Evolutionary conservation across 2,329 filamentous ascomycete species (phyloP).

Genomic region (Truncatella angustata): DNA sequence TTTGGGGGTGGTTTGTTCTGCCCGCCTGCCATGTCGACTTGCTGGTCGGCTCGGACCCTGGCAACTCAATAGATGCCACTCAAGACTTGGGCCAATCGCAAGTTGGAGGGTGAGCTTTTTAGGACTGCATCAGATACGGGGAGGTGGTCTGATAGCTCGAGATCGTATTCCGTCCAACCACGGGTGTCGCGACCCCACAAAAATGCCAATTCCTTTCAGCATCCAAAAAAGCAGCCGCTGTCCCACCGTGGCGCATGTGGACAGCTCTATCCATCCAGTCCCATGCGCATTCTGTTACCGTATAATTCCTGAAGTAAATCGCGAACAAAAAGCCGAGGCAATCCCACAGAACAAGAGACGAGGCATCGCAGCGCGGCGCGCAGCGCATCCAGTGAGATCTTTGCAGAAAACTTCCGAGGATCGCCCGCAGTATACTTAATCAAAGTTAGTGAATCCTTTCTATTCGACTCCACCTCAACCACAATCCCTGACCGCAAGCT

Average conservation of each 20-base stretch:
- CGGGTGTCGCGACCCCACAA: constrained; percentile 10
- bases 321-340: no score
- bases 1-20: no score
- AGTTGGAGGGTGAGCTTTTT: neutral
- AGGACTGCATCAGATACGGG: constrained; percentile 6
- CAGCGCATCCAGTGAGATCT: no score
- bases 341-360: no score
- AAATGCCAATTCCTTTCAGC: constrained; percentile 7
- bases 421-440: constrained; percentile 3
- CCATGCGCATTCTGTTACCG: neutral
- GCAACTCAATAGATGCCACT: neutral
- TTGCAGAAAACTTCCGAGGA: neutral
- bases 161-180: constrained; percentile 18
- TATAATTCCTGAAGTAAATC: no score
- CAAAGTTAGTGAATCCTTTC: neutral
- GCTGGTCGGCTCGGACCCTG: neutral
- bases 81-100: constrained; percentile 7
- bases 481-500: constrained; percentile 1
- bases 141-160: neutral
- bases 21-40: neutral
- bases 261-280: neutral
- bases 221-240: neutral
- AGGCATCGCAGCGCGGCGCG: no score
- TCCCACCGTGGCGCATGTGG: neutral
- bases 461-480: neutral